A percentile compares a stretch with the other conserved stretches of the same genome.
Evolutionary conservation across 805 yeast genomes (phyloP).

Genomic region (Kodamaea sagamina): DNA sequence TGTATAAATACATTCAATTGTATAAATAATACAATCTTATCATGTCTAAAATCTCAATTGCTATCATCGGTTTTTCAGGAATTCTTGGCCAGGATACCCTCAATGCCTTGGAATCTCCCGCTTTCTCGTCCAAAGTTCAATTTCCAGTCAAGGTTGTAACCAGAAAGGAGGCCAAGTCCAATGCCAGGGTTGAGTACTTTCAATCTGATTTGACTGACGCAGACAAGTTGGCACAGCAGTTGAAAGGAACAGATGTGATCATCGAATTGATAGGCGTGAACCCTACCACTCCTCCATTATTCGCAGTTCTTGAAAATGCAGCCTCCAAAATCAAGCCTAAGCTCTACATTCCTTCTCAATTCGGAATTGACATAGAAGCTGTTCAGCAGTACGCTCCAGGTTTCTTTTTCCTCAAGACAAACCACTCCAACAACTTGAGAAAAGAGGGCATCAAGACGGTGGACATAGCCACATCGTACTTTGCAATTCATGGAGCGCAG

Average conservation of each 20-base stretch:
- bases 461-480: slow-evolving; percentile 42
- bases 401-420: slow-evolving; percentile 32
- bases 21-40: too few species aligned
- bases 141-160: slow-evolving; percentile 56
- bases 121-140: slow-evolving; percentile 42
- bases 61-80: slow-evolving; percentile 57
- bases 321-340: slow-evolving; percentile 46
- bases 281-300: slow-evolving; percentile 32
- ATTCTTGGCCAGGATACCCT: slow-evolving; percentile 49
- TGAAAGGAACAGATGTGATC: slow-evolving; percentile 54
- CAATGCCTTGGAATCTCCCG: slow-evolving; percentile 44
- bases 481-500: slow-evolving; percentile 37
- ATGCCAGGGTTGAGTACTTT: slow-evolving; percentile 41
- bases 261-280: slow-evolving; percentile 38
- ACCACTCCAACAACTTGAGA: slow-evolving; percentile 42
- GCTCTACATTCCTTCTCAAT: slow-evolving; percentile 60
- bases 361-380: slow-evolving; percentile 49
- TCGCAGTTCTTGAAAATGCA: slow-evolving; percentile 36
- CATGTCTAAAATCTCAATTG: too few species aligned
- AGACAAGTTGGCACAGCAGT: slow-evolving; percentile 34
- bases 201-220: slow-evolving; percentile 29
- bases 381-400: slow-evolving; percentile 33
- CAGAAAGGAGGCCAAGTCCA: slow-evolving; percentile 35
- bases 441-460: slow-evolving; percentile 49
- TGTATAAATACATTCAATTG: too few species aligned